These are phyloP conservation scores for Rhizophlyctis rosea DNA, from an alignment of 192 early-diverging fungal species.

Conservation along the genomic window DNA sequence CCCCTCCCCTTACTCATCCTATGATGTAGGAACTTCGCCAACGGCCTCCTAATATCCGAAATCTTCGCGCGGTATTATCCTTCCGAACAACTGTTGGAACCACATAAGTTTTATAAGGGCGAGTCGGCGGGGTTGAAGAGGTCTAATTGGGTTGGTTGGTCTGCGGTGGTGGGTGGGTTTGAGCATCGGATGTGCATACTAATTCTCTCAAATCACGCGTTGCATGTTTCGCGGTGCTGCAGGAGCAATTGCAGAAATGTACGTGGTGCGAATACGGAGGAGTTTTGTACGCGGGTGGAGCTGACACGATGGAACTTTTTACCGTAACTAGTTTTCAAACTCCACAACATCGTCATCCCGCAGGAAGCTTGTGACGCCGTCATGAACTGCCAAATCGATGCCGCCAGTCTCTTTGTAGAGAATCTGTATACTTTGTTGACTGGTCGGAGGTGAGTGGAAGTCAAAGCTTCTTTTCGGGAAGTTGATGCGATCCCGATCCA, in stretches of 20 bases:
- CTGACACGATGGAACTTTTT: background rate
- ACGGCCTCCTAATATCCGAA: constrained; percentile 48
- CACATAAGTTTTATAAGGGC: constrained; percentile 41
- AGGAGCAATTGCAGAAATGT: constrained; percentile 45
- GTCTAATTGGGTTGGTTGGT: constrained; percentile 41
- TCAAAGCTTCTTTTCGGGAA: background rate
- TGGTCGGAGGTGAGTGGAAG: constrained; percentile 20
- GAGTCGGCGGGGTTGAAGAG: constrained; percentile 29
- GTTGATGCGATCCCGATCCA: background rate
- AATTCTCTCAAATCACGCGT: too few relatives aligned
- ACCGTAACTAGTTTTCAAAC: constrained; percentile 27
- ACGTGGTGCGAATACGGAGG: too few relatives aligned
- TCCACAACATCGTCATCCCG: constrained; percentile 40
- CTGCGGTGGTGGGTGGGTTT: too few relatives aligned
- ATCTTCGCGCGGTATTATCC: constrained; percentile 49
- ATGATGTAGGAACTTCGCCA: constrained; percentile 47
- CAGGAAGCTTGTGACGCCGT: constrained; percentile 38
- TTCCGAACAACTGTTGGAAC: constrained; percentile 22
- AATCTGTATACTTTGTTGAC: constrained; percentile 46
- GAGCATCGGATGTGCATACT: too few relatives aligned
- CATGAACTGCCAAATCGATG: constrained; percentile 40
- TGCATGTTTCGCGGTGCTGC: too few relatives aligned
- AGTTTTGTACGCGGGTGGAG: too few relatives aligned
- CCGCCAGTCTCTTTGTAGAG: constrained; percentile 36
- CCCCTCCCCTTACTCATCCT: too few relatives aligned